Evolutionary conservation across 2,329 filamentous ascomycete genomes (phyloP), one percentile per base, ranked within the genome.

Genomic region (Ascochyta lentis): DNA sequence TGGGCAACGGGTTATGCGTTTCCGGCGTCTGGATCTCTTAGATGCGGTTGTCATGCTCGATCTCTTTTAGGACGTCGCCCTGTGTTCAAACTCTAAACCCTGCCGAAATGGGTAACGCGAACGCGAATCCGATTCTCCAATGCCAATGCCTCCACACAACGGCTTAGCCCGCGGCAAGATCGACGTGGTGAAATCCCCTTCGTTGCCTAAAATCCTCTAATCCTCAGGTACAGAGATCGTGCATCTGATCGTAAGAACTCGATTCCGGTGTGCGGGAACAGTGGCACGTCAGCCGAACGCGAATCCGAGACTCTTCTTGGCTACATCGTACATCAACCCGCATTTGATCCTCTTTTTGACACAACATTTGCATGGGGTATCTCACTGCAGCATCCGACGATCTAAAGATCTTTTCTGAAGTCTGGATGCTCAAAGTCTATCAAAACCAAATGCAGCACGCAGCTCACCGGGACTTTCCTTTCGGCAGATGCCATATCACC

Each of bases 281-380:
- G 19, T n/a, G 35, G 46, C 24, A 58, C 37, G 49, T 49, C 47
- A 31, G 29, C 53, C 47, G 42, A 56, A 56, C 37, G 37, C 53
- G 47, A 47, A 48, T 4, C 31, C 47, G 48, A 43, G 29, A 34
- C 29, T 33, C 22, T 3, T 45, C n/a, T 13, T 45, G 13, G 26
- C n/a, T 19, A 23, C 38, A 22, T 55, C 19, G 24, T 8, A 26
- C 8, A 42, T 50, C 26, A 35, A 43, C 27, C 23, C 27, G 19
- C 31, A 19, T 22, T 37, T 37, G 34, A 19, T 37, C n/a, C 29
- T 34, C 26, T 16, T n/a, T 34, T 27, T 15, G 12, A 44, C 39
- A 16, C 33, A 6, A 12, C 23, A n/a, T n/a, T 37, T 2, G 41
- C 39, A n/a, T 24, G 23, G 35, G 19, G 50, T 19, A 38, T 27